Percentiles rank a stretch among this genome's conserved stretches.
Evolutionary conservation across 176 grass and related monocot genomes (phyloP).

Genomic region (Avena eriantha): DNA sequence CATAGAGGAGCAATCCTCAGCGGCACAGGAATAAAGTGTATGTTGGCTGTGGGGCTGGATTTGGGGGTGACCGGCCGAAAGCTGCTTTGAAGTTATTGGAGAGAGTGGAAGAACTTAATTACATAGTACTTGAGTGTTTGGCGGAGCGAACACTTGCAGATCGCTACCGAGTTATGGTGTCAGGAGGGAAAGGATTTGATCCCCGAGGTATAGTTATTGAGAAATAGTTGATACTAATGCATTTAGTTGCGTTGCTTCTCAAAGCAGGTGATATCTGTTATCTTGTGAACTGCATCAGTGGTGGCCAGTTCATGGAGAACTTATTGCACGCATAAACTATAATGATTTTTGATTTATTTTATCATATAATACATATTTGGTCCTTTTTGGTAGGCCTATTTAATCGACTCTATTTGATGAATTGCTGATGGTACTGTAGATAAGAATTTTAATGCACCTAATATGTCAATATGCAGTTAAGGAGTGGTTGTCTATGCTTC

Average conservation of each 20-base stretch:
- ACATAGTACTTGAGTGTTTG: slow-evolving; percentile 91
- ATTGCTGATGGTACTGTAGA: background rate
- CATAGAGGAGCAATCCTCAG: slow-evolving; percentile 68
- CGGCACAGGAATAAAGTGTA: slow-evolving; percentile 67
- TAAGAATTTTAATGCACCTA: slow-evolving; percentile 23
- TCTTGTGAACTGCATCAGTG: slow-evolving; percentile 7
- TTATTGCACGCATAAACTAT: background rate
- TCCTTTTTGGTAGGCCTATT: background rate
- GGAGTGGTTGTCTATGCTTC: slow-evolving; percentile 86
- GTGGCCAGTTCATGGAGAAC: background rate
- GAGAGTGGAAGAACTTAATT: slow-evolving; percentile 79
- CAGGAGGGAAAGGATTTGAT: slow-evolving; percentile 87
- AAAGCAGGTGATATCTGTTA: slow-evolving; percentile 5
- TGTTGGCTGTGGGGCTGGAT: slow-evolving; percentile 91
- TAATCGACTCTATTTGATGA: background rate
- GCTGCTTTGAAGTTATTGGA: slow-evolving; percentile 79
- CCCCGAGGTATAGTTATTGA: slow-evolving; percentile 58
- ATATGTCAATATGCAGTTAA: slow-evolving; percentile 62
- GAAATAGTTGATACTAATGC: slow-evolving; percentile 19
- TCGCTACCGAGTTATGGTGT: slow-evolving; percentile 61
- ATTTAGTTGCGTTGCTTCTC: slow-evolving; percentile 7
- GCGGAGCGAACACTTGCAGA: slow-evolving; percentile 92
- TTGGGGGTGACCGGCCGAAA: slow-evolving; percentile 76
- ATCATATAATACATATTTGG: background rate
- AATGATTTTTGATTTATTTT: background rate